Conservation (phyloP, 2,329 filamentous ascomycete species). For the Colletotrichum sp. region DNA sequence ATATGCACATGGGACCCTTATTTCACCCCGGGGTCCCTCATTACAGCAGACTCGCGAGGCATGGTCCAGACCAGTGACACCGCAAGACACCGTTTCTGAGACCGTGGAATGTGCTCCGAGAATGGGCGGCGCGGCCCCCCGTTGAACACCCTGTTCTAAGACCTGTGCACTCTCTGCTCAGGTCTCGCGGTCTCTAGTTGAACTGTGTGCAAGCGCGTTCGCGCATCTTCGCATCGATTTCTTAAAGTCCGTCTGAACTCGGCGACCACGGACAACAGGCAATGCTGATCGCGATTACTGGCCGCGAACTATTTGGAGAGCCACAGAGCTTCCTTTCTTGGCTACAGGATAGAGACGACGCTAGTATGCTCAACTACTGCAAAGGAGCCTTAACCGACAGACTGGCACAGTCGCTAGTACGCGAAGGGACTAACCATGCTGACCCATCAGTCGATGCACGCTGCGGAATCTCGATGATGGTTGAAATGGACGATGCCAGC, state of each 20-base stretch:
- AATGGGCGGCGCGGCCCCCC: neutral
- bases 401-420: neutral
- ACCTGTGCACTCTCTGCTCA: neutral
- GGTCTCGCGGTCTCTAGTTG: neutral
- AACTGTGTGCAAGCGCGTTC: neutral
- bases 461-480: neutral
- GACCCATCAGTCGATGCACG: neutral
- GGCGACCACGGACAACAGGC: neutral
- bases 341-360: neutral
- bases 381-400: slow-evolving; percentile 3
- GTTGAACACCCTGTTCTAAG: neutral
- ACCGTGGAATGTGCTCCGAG: neutral
- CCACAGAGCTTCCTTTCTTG: neutral
- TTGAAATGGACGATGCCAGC: neutral
- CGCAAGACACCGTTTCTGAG: neutral
- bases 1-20: neutral
- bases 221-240: neutral
- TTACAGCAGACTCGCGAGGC: neutral
- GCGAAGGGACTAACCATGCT: neutral
- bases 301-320: neutral
- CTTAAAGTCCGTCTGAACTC: neutral
- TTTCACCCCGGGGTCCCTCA: neutral
- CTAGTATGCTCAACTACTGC: neutral
- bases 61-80: neutral
- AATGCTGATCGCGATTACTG: neutral